Conservation (phyloP, 306 rosid genomes). For the Hylodesmum podocarpum region DNA sequence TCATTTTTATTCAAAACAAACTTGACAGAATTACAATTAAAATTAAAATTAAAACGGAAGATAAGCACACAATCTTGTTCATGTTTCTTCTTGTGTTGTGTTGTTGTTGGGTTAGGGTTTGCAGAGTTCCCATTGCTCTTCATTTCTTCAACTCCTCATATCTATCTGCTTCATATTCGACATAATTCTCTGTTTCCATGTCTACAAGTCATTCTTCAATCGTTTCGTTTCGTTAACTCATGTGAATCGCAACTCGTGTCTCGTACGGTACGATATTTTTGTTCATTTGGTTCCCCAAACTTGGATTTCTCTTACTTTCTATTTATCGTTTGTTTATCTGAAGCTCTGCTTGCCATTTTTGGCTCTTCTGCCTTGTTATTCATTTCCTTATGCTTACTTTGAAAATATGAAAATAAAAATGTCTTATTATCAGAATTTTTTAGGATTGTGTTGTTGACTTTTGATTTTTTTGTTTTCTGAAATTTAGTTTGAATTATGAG, state of each 20-base stretch:
- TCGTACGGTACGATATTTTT: background rate
- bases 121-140: background rate
- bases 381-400: background rate
- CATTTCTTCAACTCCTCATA: background rate
- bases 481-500: background rate
- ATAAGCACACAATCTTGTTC: background rate
- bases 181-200: background rate
- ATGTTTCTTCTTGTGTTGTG: background rate
- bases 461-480: background rate
- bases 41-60: background rate
- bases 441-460: background rate
- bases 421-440: background rate
- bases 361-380: background rate
- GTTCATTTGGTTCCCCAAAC: background rate
- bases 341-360: background rate
- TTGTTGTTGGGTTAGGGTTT: background rate
- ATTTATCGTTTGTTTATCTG: background rate
- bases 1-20: background rate
- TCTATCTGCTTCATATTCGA: background rate
- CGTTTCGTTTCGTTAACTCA: background rate
- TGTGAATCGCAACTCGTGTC: background rate
- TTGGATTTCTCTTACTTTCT: background rate
- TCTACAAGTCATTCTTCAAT: background rate
- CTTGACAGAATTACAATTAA: background rate
- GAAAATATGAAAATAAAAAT: background rate